phyloP scores from a whole-genome alignment of 768 basidiomycete genomes.

The Fibroporia radiculosa region DNA sequence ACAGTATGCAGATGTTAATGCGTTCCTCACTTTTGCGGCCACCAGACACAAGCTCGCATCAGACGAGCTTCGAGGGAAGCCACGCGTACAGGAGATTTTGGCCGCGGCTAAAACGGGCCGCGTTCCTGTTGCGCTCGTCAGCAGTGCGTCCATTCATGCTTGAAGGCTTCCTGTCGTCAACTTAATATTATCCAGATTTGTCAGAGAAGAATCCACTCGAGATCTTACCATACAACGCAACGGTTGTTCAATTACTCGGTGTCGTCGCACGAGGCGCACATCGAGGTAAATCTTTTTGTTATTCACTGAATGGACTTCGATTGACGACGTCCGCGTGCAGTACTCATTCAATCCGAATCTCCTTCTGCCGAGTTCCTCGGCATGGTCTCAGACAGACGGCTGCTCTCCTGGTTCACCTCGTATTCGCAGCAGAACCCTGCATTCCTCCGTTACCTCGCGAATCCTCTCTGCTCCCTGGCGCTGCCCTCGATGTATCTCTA shows the following conservation, averaged over 20 bases:
- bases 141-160: constrained; percentile 47
- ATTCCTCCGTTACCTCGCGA: constrained; percentile 41
- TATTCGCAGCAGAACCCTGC: constrained; percentile 42
- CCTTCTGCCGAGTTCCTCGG: constrained; percentile 48
- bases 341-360: constrained; percentile 44
- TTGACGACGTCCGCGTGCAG: constrained; percentile 22
- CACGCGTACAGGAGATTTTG: constrained; percentile 61
- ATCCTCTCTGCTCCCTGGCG: constrained; percentile 45
- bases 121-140: constrained; percentile 69
- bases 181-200: constrained; percentile 44
- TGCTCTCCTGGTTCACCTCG: constrained; percentile 61
- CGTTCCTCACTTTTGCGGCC: constrained; percentile 79
- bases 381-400: constrained; percentile 65
- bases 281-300: constrained; percentile 50
- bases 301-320: too few species aligned
- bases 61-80: constrained; percentile 52
- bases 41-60: constrained; percentile 61
- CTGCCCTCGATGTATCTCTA: constrained; percentile 63
- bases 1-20: constrained; percentile 81
- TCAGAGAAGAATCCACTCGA: constrained; percentile 82
- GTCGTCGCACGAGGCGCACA: constrained; percentile 68
- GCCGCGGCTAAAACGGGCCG: constrained; percentile 65
- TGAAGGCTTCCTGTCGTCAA: constrained; percentile 2
- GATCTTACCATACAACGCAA: constrained; percentile 53
- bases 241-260: constrained; percentile 51